These are phyloP conservation scores for Phylloporus sp. DNA, from an alignment of 768 basidiomycete species.

Conservation along the genomic window DNA sequence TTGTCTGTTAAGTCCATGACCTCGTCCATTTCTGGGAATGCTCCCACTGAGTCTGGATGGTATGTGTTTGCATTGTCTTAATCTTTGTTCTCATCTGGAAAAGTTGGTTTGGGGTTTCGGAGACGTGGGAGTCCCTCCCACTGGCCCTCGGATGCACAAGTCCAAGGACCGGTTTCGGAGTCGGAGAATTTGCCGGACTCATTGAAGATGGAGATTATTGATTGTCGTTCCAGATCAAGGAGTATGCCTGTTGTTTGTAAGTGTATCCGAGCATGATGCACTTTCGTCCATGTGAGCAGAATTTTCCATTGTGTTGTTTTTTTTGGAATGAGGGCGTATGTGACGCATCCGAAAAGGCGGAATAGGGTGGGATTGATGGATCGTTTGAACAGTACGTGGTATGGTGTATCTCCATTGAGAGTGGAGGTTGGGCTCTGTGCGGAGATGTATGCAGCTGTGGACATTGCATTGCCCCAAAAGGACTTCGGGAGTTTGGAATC, in stretches of 20 bases:
- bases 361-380: neutral
- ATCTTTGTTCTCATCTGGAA: too few relatives aligned
- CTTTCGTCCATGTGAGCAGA: neutral
- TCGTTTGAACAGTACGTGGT: neutral
- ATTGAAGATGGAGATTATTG: neutral
- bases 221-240: neutral
- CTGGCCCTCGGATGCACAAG: too few relatives aligned
- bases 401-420: neutral
- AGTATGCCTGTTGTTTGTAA: neutral
- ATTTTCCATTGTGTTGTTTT: neutral
- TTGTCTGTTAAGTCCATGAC: too few relatives aligned
- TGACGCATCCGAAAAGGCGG: neutral
- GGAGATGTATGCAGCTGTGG: neutral
- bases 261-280: neutral
- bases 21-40: too few relatives aligned
- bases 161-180: too few relatives aligned
- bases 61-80: too few relatives aligned
- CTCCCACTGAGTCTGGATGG: too few relatives aligned
- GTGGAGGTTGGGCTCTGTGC: neutral
- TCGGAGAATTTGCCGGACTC: neutral
- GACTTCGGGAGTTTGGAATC: neutral
- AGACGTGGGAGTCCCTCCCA: too few relatives aligned
- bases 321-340: neutral
- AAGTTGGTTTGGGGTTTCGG: too few relatives aligned
- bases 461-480: neutral